These are phyloP conservation scores for Debaryomyces prosopidis DNA, from an alignment of 805 yeast genomes.

Conservation along the genomic window DNA sequence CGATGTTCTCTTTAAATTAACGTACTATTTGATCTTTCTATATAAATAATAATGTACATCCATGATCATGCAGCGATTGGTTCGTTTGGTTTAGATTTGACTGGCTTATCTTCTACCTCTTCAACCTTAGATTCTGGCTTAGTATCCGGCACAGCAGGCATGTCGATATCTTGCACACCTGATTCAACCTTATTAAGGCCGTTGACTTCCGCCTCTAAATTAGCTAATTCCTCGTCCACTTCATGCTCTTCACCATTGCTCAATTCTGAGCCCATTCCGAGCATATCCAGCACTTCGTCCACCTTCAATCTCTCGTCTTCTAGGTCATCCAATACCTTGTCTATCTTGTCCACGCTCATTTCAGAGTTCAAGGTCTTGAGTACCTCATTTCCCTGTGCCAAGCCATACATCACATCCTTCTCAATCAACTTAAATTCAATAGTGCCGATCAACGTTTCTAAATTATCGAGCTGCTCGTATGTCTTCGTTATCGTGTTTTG, in stretches of 20 bases:
- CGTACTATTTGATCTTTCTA: background rate
- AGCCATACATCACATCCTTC: conserved; percentile 76
- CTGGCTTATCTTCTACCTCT: conserved; percentile 16
- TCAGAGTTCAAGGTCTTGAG: conserved; percentile 76
- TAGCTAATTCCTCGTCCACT: conserved; percentile 62
- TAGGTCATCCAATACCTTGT: conserved; percentile 76
- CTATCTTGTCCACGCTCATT: conserved; percentile 76
- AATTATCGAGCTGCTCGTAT: conserved; percentile 71
- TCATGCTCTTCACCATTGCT: conserved; percentile 55
- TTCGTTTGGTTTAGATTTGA: conserved; percentile 11
- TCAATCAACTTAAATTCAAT: conserved; percentile 91
- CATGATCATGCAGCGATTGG: conserved; percentile 15
- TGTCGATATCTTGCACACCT: conserved; percentile 15
- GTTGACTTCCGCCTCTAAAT: conserved; percentile 47
- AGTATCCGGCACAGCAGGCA: conserved; percentile 17
- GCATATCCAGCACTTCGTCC: conserved; percentile 61
- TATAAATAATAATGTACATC: background rate
- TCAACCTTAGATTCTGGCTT: conserved; percentile 3
- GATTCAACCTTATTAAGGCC: conserved; percentile 9
- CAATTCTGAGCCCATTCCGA: conserved; percentile 43
- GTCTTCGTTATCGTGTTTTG: conserved; percentile 68
- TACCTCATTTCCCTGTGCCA: conserved; percentile 77
- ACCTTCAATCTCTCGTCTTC: conserved; percentile 82
- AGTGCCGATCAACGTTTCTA: conserved; percentile 75
- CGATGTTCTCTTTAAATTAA: background rate